Conservation (phyloP, 2,329 filamentous ascomycete species). For the Cladorrhinum sp. region DNA sequence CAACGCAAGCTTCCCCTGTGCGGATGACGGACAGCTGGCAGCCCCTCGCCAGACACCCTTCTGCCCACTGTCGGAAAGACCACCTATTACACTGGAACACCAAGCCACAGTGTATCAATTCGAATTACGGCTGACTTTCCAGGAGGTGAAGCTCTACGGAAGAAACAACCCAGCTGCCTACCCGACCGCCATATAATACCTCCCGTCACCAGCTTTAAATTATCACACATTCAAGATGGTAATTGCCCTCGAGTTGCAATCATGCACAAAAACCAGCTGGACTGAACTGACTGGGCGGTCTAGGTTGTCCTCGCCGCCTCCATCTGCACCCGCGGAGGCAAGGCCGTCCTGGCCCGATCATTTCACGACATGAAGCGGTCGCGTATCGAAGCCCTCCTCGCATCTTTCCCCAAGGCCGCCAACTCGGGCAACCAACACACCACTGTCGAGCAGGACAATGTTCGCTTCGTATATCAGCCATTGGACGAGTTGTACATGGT, state of each 20-base stretch:
- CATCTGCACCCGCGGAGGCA: constrained; percentile 97
- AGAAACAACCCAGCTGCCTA: background rate
- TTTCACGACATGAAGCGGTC: constrained; percentile 98
- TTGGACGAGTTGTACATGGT: constrained; percentile 99
- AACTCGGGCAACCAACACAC: constrained; percentile 96
- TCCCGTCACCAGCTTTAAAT: constrained; percentile 18
- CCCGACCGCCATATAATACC: constrained; percentile 7
- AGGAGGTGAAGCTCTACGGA: constrained; percentile 18
- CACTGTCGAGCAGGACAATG: constrained; percentile 97
- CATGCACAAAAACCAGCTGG: background rate
- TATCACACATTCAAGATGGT: constrained; percentile 38
- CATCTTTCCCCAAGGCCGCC: constrained; percentile 95
- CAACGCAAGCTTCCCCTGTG: too few species aligned
- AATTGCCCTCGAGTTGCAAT: constrained; percentile 17
- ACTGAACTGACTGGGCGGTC: constrained; percentile 16
- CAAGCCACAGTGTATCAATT: constrained; percentile 24
- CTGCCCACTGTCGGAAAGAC: constrained; percentile 19
- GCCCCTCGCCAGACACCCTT: constrained; percentile 21
- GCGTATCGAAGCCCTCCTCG: constrained; percentile 91
- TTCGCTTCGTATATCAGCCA: constrained; percentile 98
- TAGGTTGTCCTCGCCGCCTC: constrained; percentile 98
- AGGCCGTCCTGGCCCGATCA: constrained; percentile 95
- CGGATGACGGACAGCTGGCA: constrained; percentile 22
- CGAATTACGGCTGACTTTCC: constrained; percentile 6
- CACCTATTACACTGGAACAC: constrained; percentile 16